Evolutionary conservation across 2,329 filamentous ascomycete genomes (phyloP).

Genomic region (Aureobasidium subglaciale): DNA sequence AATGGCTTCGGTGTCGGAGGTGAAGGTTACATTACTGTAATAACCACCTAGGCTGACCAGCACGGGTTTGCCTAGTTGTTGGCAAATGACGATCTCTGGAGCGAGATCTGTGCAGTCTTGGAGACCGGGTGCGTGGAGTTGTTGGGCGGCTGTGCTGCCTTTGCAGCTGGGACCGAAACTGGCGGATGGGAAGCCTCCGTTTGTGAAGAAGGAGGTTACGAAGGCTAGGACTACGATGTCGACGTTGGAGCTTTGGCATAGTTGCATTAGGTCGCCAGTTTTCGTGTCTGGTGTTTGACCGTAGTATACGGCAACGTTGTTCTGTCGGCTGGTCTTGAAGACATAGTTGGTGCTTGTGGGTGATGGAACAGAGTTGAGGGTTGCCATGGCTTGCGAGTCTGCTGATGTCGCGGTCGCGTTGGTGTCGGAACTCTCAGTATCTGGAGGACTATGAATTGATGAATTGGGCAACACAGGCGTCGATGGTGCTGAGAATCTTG

Average conservation of each 20-base stretch:
- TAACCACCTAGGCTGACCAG: conserved; percentile 34
- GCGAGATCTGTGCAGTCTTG: conserved; percentile 33
- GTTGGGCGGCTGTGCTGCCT: conserved; percentile 27
- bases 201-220: conserved; percentile 28
- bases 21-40: conserved; percentile 25
- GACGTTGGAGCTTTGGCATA: conserved; percentile 29
- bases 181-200: conserved; percentile 27
- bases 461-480: neutral
- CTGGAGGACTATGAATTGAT: neutral
- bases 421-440: neutral
- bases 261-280: conserved; percentile 23
- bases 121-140: conserved; percentile 31
- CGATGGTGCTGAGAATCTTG: neutral
- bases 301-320: conserved; percentile 31
- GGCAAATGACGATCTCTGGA: conserved; percentile 29
- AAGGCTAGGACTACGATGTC: conserved; percentile 34
- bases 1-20: conserved; percentile 23
- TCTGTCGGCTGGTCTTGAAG: conserved; percentile 23
- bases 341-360: conserved; percentile 17
- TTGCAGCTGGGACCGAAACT: conserved; percentile 31
- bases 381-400: neutral
- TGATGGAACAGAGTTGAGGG: neutral
- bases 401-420: neutral
- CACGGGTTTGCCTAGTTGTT: conserved; percentile 34
- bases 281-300: conserved; percentile 24